Percentiles rank a stretch among this genome's conserved stretches.
phyloP scores from a whole-genome alignment of 495 filamentous ascomycete species.

The Usnea hakonensis region DNA sequence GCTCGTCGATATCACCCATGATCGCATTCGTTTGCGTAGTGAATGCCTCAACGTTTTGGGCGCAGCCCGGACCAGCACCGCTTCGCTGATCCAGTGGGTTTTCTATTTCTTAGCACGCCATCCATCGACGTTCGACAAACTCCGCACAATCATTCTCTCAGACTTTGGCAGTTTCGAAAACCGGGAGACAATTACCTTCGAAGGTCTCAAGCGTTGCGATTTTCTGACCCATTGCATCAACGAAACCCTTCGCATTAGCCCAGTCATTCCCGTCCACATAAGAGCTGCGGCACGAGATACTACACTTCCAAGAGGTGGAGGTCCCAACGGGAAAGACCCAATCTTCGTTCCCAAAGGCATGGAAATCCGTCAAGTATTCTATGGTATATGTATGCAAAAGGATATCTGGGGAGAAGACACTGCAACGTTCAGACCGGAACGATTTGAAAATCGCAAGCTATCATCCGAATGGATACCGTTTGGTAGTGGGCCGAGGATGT shows the following conservation, averaged over 20 bases:
- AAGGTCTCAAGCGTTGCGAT: background rate
- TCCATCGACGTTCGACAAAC: background rate
- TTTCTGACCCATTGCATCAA: background rate
- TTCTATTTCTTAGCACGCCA: conserved; percentile 4
- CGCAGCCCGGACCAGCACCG: conserved; percentile 30
- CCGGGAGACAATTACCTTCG: background rate
- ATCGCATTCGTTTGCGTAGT: conserved; percentile 50
- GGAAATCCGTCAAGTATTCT: conserved; percentile 36
- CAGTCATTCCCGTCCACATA: conserved; percentile 55
- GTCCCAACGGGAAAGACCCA: conserved; percentile 46
- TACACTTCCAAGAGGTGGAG: conserved; percentile 54
- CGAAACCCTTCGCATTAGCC: conserved; percentile 15
- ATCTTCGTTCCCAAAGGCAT: conserved; percentile 40
- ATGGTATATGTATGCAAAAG: conserved; percentile 46
- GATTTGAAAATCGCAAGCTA: conserved; percentile 39
- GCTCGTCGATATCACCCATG: conserved; percentile 48
- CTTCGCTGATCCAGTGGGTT: conserved; percentile 32
- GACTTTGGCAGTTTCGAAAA: background rate
- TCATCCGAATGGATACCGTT: conserved; percentile 52
- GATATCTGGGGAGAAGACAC: conserved; percentile 48
- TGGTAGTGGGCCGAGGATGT: conserved; percentile 49
- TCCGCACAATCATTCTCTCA: conserved; percentile 29
- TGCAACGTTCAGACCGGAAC: conserved; percentile 46
- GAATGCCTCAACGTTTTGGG: conserved; percentile 56
- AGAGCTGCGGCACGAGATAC: conserved; percentile 38